Evolutionary conservation across 176 grass and related monocot genomes (phyloP), one percentile per base, ranked within the genome.

Genomic region (Aegilops longissima): DNA sequence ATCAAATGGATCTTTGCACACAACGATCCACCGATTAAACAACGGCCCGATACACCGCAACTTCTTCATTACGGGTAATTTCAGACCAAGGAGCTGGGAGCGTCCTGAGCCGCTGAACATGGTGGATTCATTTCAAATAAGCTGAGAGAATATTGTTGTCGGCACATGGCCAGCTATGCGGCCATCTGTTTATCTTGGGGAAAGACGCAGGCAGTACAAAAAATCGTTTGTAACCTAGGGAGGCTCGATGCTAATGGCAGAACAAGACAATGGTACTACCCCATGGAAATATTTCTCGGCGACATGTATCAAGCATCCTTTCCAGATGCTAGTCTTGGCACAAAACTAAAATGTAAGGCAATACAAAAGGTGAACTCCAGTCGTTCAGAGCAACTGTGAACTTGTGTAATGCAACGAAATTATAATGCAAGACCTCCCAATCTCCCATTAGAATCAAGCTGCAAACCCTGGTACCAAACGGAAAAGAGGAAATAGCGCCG

Each of bases 31-130:
- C 36, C 4, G 42, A 90, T 70, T 82, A 70, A 86, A 78, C 40
- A 77, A 90, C 66, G 17, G 39, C 2, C 24, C 3, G 45, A 24
- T 36, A 61, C 8, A 70, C 42, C 24, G 58, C 49, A 34, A 72
- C 36, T 61, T 89, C 40, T 80, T 77, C 25, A 81, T 76, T 70
- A 21, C 44, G 62, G 20, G 61, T 81, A 51, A 76, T 81, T 73
- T 62, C 14, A 51, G 12, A 73, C 33, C 76, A 80, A 75, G 47
- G 42, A 85, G 63, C 35, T 10, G 51, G 44, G 40, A 79, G 45
- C 38, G 35, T 54, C 1, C 61, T 33, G 24, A 68, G 54, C 34
- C 33, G 66, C 33, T 58, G 76, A 76, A 75, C 72, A 75, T 75
- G 42, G 23, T 17, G 72, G 42, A 20, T 58, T 76, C 44, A 30